Percentiles rank a stretch among this genome's conserved stretches.
phyloP scores from a whole-genome alignment of 2,329 filamentous ascomycete species.

The Cercospora sp. region DNA sequence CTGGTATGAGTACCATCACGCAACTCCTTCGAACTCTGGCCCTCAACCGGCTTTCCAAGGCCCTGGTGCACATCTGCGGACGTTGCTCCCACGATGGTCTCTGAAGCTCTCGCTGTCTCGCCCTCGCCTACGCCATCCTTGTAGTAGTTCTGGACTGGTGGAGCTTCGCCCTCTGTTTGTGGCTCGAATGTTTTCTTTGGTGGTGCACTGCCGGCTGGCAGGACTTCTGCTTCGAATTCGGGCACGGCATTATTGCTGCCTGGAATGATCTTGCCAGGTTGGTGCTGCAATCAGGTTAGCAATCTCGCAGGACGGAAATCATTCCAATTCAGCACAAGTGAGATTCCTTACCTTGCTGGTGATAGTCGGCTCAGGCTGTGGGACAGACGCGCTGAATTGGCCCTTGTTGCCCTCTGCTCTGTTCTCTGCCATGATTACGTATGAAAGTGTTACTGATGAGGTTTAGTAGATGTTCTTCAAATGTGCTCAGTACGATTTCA shows the following conservation, averaged over 20 bases:
- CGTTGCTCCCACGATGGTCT: conserved; percentile 54
- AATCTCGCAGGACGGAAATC: conserved; percentile 1
- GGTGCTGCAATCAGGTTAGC: conserved; percentile 52
- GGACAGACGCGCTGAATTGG: conserved; percentile 10
- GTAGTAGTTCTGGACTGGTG: conserved; percentile 44
- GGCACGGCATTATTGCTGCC: conserved; percentile 57
- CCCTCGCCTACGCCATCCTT: conserved; percentile 45
- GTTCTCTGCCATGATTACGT: conserved; percentile 7
- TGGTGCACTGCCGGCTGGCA: conserved; percentile 65
- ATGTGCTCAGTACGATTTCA: no score
- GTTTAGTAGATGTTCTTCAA: no score
- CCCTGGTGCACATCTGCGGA: conserved; percentile 56
- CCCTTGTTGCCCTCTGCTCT: conserved; percentile 14
- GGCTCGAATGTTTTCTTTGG: conserved; percentile 47
- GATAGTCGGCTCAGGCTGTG: conserved; percentile 12
- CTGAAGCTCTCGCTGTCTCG: conserved; percentile 45
- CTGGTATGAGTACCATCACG: conserved; percentile 46
- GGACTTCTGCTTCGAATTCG: conserved; percentile 63
- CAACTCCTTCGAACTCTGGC: conserved; percentile 53
- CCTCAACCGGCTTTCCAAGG: conserved; percentile 52
- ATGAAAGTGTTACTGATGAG: background rate
- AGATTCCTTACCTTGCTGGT: conserved; percentile 5
- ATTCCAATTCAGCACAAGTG: background rate
- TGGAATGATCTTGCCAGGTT: conserved; percentile 58
- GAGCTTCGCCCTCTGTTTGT: conserved; percentile 43